phyloP scores from a whole-genome alignment of 2,329 filamentous ascomycete species.

The Pseudocercospora pini-densiflorae region DNA sequence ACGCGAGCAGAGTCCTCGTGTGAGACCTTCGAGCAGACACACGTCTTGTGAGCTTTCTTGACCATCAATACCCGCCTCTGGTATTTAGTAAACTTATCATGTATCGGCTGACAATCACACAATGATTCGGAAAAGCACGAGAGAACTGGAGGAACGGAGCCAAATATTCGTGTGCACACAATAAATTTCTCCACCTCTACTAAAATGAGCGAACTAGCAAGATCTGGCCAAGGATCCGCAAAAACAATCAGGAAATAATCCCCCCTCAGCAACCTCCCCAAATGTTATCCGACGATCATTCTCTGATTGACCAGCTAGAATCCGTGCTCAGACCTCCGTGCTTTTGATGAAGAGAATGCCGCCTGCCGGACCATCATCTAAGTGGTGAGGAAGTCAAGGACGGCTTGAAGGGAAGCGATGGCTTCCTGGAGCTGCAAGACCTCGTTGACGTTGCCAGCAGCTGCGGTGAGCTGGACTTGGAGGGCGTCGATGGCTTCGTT shows the following conservation, averaged over 20 bases:
- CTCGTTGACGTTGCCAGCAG: neutral
- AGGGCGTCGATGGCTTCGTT: neutral
- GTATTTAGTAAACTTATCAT: neutral
- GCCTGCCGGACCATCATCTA: neutral
- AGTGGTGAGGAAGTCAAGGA: neutral
- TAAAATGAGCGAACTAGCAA: conserved; percentile 1
- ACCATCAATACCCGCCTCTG: neutral
- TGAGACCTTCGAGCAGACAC: neutral
- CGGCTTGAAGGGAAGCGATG: neutral
- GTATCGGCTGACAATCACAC: too few species aligned
- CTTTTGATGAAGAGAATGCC: neutral
- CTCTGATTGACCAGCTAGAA: conserved; percentile 1
- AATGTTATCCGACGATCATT: neutral
- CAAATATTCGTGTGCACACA: neutral
- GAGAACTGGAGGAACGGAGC: conserved; percentile 23
- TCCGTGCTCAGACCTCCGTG: neutral
- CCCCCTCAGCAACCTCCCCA: neutral
- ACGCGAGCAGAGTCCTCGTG: neutral
- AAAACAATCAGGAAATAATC: neutral
- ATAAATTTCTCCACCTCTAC: neutral
- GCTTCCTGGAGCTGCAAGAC: neutral
- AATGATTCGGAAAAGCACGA: neutral
- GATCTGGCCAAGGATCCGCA: neutral
- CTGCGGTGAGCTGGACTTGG: neutral
- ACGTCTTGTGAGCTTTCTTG: neutral